Conservation (phyloP, 306 rosid species). For the Malus domestica region ASM211411v1 NC_041789.1:31853501-31854000, state of each 20-base stretch:
- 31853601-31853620: background rate
- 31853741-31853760: background rate
- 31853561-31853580: background rate
- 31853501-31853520: constrained; percentile 98
- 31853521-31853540: background rate
- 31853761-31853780: background rate
- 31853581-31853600: background rate
- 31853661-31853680: constrained; percentile 96
- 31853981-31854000: background rate
- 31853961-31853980: background rate
- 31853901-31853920: constrained; percentile 49
- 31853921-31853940: constrained; percentile 84
- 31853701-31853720: constrained; percentile 95
- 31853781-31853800: background rate
- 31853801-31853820: constrained; percentile 12
- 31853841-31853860: constrained; percentile 95
- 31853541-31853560: background rate
- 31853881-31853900: constrained; percentile 47
- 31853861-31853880: constrained; percentile 89
- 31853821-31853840: constrained; percentile 95
- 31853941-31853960: constrained; percentile 89
- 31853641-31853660: constrained; percentile 76
- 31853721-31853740: constrained; percentile 49
- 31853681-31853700: constrained; percentile 96
- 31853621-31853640: background rate